Evolutionary conservation across 164 flowering plant genomes (phyloP).

Genomic region (Vitis riparia): DNA sequence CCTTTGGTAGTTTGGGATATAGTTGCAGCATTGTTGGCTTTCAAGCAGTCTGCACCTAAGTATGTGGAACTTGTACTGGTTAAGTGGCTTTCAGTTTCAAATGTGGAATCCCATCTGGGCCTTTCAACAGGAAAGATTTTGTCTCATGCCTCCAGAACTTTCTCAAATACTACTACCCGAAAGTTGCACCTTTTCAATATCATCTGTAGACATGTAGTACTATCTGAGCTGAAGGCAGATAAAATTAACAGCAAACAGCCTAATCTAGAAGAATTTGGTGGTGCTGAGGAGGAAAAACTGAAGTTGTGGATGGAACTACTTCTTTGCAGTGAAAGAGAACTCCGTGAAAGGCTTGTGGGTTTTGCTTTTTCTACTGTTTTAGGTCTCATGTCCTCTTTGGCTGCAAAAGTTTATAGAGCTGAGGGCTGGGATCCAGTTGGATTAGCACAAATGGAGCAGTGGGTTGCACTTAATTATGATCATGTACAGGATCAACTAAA

Average conservation of each 20-base stretch:
- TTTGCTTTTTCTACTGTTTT: conserved; percentile 47
- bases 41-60: conserved; percentile 51
- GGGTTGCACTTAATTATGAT: conserved; percentile 49
- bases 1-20: conserved; percentile 82
- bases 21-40: conserved; percentile 62
- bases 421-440: conserved; percentile 67
- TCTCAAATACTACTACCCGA: conserved; percentile 48
- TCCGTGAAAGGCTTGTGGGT: conserved; percentile 72
- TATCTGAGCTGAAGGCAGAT: conserved; percentile 46
- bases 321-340: conserved; percentile 57
- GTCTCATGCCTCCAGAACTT: conserved; percentile 20
- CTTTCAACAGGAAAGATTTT: conserved; percentile 32
- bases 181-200: conserved; percentile 72
- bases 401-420: conserved; percentile 9
- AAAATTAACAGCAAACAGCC: conserved; percentile 20
- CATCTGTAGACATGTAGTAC: conserved; percentile 59
- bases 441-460: conserved; percentile 69
- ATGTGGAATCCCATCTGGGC: conserved; percentile 11
- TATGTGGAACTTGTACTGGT: conserved; percentile 43
- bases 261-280: conserved; percentile 18
- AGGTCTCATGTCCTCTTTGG: conserved; percentile 21
- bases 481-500: conserved; percentile 36
- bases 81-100: conserved; percentile 65
- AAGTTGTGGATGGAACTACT: conserved; percentile 57
- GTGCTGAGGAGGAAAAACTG: conserved; percentile 31